Percentiles rank a stretch among this genome's conserved stretches.
phyloP scores from a whole-genome alignment of 495 filamentous ascomycete genomes.

The Pyrenula aspistea region DNA sequence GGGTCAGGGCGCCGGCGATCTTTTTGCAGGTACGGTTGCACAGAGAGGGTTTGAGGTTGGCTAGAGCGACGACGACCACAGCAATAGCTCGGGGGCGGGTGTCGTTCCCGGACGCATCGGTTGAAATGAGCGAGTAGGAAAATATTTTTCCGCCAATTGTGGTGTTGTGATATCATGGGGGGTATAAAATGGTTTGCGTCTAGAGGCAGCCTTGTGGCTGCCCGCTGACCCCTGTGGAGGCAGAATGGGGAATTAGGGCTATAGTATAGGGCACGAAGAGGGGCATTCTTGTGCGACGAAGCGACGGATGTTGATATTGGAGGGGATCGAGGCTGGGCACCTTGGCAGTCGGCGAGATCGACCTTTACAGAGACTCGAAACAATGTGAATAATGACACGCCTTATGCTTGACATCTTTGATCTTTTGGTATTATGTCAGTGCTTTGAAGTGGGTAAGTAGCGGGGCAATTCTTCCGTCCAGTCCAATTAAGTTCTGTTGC shows the following conservation, averaged over 20 bases:
- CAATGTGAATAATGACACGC: no score
- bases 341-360: no score
- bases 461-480: neutral
- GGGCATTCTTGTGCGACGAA: no score
- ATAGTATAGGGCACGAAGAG: neutral
- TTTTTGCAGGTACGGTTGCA: neutral
- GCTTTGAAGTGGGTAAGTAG: neutral
- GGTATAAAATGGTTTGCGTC: no score
- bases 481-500: no score
- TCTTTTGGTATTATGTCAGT: no score
- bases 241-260: neutral
- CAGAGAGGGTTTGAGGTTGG: neutral
- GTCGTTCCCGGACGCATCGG: neutral
- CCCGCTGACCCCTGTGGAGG: no score
- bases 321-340: no score
- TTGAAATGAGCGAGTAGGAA: neutral
- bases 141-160: slow-evolving; percentile 13
- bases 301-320: no score
- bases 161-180: neutral
- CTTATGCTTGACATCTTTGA: no score
- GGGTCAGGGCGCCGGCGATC: neutral
- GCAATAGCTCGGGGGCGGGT: slow-evolving; percentile 1
- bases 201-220: no score
- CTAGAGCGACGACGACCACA: neutral
- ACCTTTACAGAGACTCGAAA: no score